Evolutionary conservation across 352 stramenopile genomes (phyloP).

Genomic region (Plasmopara viticola): DNA sequence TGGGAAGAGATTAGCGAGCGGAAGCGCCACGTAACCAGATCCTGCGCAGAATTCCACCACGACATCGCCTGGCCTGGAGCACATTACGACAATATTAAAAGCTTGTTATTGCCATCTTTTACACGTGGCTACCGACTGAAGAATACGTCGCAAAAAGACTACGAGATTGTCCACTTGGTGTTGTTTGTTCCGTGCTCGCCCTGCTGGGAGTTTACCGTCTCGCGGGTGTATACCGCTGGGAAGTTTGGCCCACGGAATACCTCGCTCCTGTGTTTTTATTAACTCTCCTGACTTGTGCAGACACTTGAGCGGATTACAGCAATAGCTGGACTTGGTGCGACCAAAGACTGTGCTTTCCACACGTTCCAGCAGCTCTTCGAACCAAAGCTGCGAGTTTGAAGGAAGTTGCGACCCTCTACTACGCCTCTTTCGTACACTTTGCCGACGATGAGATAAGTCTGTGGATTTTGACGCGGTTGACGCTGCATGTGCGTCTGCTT

Average conservation of each 20-base stretch:
- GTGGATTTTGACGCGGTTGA: background rate
- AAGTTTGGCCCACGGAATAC: constrained; percentile 60
- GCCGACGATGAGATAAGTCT: constrained; percentile 13
- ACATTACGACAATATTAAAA: constrained; percentile 8
- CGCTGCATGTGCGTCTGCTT: background rate
- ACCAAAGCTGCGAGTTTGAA: constrained; percentile 55
- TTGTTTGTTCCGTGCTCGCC: constrained; percentile 60
- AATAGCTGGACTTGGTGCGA: constrained; percentile 30
- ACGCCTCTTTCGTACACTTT: constrained; percentile 43
- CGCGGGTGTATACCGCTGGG: constrained; percentile 62
- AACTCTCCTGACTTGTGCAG: constrained; percentile 14
- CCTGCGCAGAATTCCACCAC: constrained; percentile 81
- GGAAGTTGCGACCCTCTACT: constrained; percentile 42
- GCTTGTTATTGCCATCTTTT: background rate
- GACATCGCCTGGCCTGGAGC: constrained; percentile 48
- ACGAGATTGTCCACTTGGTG: constrained; percentile 77
- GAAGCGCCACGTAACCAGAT: constrained; percentile 69
- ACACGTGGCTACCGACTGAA: constrained; percentile 29
- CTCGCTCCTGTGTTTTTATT: constrained; percentile 2
- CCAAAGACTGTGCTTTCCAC: constrained; percentile 43
- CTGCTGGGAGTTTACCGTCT: constrained; percentile 49
- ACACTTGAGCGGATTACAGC: constrained; percentile 56
- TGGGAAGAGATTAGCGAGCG: constrained; percentile 65
- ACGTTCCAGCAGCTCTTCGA: constrained; percentile 58
- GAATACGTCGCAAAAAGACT: constrained; percentile 55